A percentile compares a stretch with the other conserved stretches of the same genome.
Evolutionary conservation across 768 basidiomycete species (phyloP).

Genomic region (Phaeotremella skinneri): DNA sequence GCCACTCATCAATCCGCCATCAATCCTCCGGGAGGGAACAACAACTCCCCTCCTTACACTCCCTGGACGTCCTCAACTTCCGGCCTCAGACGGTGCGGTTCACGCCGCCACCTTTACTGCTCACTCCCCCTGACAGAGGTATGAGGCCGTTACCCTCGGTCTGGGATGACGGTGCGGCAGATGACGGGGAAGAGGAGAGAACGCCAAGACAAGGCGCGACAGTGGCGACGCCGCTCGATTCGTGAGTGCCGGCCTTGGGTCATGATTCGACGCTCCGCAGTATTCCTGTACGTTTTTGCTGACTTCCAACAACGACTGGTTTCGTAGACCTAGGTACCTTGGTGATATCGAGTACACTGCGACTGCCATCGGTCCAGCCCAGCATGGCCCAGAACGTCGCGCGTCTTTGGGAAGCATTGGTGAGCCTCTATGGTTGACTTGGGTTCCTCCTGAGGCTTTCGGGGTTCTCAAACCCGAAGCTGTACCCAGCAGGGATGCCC

Average conservation of each 20-base stretch:
- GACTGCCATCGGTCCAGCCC: too few relatives aligned
- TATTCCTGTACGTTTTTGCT: too few relatives aligned
- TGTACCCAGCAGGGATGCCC: neutral
- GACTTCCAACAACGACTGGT: too few relatives aligned
- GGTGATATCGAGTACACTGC: too few relatives aligned
- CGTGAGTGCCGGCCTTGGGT: too few relatives aligned
- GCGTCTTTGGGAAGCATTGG: too few relatives aligned
- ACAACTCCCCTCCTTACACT: slow-evolving; percentile 53
- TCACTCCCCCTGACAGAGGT: neutral
- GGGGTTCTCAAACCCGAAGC: neutral
- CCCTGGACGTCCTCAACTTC: neutral
- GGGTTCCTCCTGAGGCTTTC: slow-evolving; percentile 1
- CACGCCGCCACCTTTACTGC: neutral
- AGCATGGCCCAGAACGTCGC: too few relatives aligned
- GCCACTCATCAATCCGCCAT: neutral
- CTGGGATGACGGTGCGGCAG: neutral
- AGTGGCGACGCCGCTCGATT: too few relatives aligned
- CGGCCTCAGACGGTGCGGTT: neutral
- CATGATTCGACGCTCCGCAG: too few relatives aligned
- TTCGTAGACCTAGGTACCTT: too few relatives aligned
- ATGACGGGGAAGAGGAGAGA: too few relatives aligned
- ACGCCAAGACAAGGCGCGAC: too few relatives aligned
- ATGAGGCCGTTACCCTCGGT: neutral
- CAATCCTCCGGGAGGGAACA: slow-evolving; percentile 66
- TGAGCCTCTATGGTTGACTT: slow-evolving; percentile 1